Conservation (phyloP, 2,329 filamentous ascomycete species). For the Xylaria sp. region DNA sequence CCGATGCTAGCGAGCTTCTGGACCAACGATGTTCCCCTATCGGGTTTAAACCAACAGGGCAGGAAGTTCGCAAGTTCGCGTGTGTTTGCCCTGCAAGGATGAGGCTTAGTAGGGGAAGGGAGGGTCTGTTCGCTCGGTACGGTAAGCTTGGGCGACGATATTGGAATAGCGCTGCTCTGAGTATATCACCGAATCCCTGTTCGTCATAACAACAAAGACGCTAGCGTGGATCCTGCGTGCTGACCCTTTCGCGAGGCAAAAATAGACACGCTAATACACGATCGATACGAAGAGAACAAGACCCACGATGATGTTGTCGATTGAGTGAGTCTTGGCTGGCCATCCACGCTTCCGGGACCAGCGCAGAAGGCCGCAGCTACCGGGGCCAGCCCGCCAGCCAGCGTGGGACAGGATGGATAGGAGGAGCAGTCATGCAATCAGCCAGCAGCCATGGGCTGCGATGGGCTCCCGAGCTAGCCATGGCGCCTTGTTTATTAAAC, state of each 20-base stretch:
- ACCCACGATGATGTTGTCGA: conserved; percentile 28
- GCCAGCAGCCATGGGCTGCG: conserved; percentile 6
- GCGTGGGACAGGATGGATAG: neutral
- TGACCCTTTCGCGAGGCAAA: conserved; percentile 2
- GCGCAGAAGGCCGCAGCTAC: conserved; percentile 3
- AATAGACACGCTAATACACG: conserved; percentile 20
- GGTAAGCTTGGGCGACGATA: conserved; percentile 3
- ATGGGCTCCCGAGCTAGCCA: conserved; percentile 6
- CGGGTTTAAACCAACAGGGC: neutral
- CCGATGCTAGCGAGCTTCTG: conserved; percentile 11
- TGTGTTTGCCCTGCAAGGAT: conserved; percentile 18
- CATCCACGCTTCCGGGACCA: conserved; percentile 27
- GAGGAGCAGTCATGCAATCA: neutral
- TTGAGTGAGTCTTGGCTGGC: conserved; percentile 10
- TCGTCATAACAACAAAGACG: neutral
- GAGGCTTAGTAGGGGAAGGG: conserved; percentile 13
- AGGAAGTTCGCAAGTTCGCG: conserved; percentile 15
- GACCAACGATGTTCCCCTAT: neutral
- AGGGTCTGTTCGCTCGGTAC: neutral
- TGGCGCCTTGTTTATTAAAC: conserved; percentile 38
- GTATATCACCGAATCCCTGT: neutral
- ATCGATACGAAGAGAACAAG: conserved; percentile 36
- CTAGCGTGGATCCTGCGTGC: conserved; percentile 13
- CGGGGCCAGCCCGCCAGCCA: neutral
- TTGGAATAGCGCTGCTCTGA: neutral